phyloP scores from a whole-genome alignment of 306 rosid genomes.

The Hippophae gyantsensis region DNA sequence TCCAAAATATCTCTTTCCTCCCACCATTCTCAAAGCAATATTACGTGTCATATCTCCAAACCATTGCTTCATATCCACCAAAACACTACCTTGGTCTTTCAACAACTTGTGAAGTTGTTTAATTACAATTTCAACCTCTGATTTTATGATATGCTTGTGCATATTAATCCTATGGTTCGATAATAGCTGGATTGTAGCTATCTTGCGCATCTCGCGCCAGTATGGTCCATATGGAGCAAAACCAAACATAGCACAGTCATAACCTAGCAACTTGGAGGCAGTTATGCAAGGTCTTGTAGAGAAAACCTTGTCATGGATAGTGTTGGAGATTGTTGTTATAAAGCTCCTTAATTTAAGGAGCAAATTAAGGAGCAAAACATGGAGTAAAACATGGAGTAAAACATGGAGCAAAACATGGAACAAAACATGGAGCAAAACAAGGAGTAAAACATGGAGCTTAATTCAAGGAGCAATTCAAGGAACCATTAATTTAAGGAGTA shows the following conservation, averaged over 20 bases:
- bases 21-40: slow-evolving; percentile 33
- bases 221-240: slow-evolving; percentile 29
- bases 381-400: too few relatives aligned
- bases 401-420: too few relatives aligned
- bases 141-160: slow-evolving; percentile 19
- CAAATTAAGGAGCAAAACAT: too few relatives aligned
- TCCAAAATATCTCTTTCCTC: slow-evolving; percentile 29
- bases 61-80: slow-evolving; percentile 46
- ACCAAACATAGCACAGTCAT: slow-evolving; percentile 26
- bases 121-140: slow-evolving; percentile 22
- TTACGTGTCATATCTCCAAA: slow-evolving; percentile 34
- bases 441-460: too few relatives aligned
- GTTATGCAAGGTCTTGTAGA: slow-evolving; percentile 19
- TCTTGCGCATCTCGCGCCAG: slow-evolving; percentile 32
- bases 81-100: slow-evolving; percentile 20
- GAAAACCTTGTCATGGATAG: slow-evolving; percentile 25
- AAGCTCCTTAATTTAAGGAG: too few relatives aligned
- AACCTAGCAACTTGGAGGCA: slow-evolving; percentile 25
- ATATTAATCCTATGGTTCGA: slow-evolving; percentile 27
- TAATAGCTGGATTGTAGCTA: slow-evolving; percentile 25
- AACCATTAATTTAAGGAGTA: too few relatives aligned
- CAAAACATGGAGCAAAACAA: too few relatives aligned
- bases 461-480: too few relatives aligned
- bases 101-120: slow-evolving; percentile 19
- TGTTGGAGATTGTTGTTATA: too few relatives aligned